Evolutionary conservation across 345 rosid genomes (phyloP), one percentile per base, ranked within the genome.

Genomic region (Toxicodendron radicans): DNA sequence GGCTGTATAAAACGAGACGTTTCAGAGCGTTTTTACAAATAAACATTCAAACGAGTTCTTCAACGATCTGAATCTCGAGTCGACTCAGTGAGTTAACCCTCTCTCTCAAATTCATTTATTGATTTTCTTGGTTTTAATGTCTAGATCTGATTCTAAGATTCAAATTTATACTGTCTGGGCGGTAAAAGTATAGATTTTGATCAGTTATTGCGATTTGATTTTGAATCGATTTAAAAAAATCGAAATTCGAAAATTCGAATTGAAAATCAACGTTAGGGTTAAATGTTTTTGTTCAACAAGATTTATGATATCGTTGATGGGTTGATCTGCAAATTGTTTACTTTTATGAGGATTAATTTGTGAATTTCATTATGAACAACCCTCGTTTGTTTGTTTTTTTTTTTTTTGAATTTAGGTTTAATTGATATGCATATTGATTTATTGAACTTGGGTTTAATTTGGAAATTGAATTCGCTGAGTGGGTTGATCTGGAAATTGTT

Each of bases 1-100:
- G 16, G 30, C 23, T 21, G 1, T 41, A 66, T 66, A 66, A 65
- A 23, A 23, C 0, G 20, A 64, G 20, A 65, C 10, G 52, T 3
- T 43, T 43, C 1, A 16, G 23, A 7, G 1, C n/a, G 6, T 43
- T 3, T 45, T 45, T 12, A 21, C 32, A 11, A 12, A 46, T 7
- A 32, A 20, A 10, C 14, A 41, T 13, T 5, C 10, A 7, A 11
- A 20, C 16, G 1, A 5, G 2, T 57, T 57, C 17, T 41, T 57
- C 24, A 30, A 57, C 41, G 54, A 23, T 57, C 64, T 59, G 45
- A 66, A 41, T 59, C 27, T 24, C 57, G 24, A 24, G 21, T 58
- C 16, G 66, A 46, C 17, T 59, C 27, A 7, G 74, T 71, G 66
- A 71, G 74, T 71, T 59, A 17, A 38, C 9, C 43, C 56, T 41